Evolutionary conservation across 2,329 filamentous ascomycete species (phyloP), one percentile per base, ranked within the genome.

Genomic region (Colletotrichum gigasporum): DNA sequence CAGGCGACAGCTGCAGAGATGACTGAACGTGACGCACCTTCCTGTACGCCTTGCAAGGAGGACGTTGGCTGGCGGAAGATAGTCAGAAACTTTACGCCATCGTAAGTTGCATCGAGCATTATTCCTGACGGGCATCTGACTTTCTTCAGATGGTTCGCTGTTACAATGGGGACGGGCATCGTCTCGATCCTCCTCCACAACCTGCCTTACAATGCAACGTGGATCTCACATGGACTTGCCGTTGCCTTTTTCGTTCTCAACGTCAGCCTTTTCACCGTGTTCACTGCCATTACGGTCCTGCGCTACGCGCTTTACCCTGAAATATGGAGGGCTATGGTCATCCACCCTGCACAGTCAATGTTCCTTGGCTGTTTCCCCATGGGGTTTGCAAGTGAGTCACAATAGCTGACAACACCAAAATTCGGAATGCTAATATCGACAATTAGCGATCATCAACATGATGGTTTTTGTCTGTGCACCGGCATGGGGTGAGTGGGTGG

Each of bases 291-390:
- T 45, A 88, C 85, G 1, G 59, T 86, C 2, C 72, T 90, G 3
- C 83, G 90, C 4, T 93, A 92, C 69, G 78, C 78, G 0, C 70
- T 91, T 1, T 92, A 90, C 69, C 90, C 89, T 0, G 82, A 85
- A 62, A 87, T 91, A 28, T 92, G 89, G 84, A 71, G 63, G 0
- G 85, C 84, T 14, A 91, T 93, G 89, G 83, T 92, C 34, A 77
- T 79, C 2, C 87, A 93, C 71, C 89, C 88, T 0, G 84, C 83
- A 1, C 88, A 93, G 70, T 89, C 86, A 1, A 80, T 93, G 55
- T 93, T 92, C 68, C 76, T 93, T 3, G 90, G 86, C 0, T 90
- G 87, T 0, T 83, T 91, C 30, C 89, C 89, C 0, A 91, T 92
- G 87, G 89, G 83, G 0, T 83, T 92, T 62, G 86, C 88, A 0